A percentile compares a stretch with the other conserved stretches of the same genome.
Conservation (phyloP, 495 filamentous ascomycete species). For the Aspergillus sclerotiicarbonarius region DNA sequence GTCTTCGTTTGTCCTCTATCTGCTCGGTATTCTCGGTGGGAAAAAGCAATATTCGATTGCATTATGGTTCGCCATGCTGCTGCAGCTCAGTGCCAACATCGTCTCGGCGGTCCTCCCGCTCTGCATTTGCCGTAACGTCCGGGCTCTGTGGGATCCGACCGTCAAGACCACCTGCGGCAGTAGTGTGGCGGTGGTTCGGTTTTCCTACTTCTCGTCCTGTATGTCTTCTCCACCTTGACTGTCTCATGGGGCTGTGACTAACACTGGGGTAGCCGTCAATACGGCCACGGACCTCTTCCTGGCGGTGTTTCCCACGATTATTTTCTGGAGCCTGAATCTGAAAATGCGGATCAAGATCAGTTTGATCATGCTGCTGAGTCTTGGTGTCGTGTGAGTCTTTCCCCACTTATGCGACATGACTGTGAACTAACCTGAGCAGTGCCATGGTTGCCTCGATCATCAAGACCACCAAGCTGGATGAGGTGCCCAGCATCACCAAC, state of each 20-base stretch:
- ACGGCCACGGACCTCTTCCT: conserved; percentile 41
- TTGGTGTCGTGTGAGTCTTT: conserved; percentile 37
- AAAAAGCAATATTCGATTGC: conserved; percentile 27
- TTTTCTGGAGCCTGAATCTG: conserved; percentile 46
- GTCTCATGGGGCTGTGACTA: too few species aligned
- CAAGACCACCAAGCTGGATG: conserved; percentile 39
- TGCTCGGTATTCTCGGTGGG: conserved; percentile 29
- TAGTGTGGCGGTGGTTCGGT: conserved; percentile 22
- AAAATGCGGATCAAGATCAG: conserved; percentile 38
- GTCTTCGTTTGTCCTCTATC: conserved; percentile 33
- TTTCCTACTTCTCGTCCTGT: conserved; percentile 37
- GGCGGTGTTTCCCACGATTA: conserved; percentile 39
- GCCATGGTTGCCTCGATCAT: conserved; percentile 44
- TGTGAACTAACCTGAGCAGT: conserved; percentile 18
- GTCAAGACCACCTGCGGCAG: conserved; percentile 29
- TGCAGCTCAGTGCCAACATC: conserved; percentile 32
- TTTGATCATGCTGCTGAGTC: conserved; percentile 38
- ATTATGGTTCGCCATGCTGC: conserved; percentile 26
- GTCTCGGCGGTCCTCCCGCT: conserved; percentile 30
- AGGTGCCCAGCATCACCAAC: conserved; percentile 34
- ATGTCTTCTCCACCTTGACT: conserved; percentile 2
- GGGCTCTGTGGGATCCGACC: conserved; percentile 26
- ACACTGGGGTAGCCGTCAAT: conserved; percentile 36
- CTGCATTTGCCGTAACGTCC: conserved; percentile 29
- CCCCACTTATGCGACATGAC: background rate